Evolutionary conservation across 2,329 filamentous ascomycete species (phyloP).

Genomic region (Arthrocladium fulminans): DNA sequence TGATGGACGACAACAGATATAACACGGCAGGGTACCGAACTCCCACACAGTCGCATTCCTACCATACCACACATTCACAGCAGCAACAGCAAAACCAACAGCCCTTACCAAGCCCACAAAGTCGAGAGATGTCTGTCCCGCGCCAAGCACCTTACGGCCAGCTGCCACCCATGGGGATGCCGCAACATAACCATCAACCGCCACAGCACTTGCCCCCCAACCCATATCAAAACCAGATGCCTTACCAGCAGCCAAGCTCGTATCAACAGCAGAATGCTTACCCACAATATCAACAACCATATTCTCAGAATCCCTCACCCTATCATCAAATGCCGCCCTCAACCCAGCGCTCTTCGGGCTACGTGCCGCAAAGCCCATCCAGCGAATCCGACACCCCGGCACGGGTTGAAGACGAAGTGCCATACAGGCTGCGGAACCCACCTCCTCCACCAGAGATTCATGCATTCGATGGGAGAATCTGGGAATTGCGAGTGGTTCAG

Average conservation of each 20-base stretch:
- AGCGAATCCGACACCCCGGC: neutral
- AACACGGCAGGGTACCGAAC: neutral
- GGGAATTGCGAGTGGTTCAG: constrained; percentile 71
- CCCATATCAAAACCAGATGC: neutral
- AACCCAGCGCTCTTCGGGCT: neutral
- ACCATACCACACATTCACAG: neutral
- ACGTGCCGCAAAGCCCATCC: constrained; percentile 12
- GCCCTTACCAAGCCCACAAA: neutral
- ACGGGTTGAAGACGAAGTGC: neutral
- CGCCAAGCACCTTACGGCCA: neutral
- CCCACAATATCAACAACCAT: constrained; percentile 2
- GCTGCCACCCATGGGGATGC: neutral
- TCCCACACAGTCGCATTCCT: neutral
- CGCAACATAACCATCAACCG: neutral
- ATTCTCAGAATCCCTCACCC: constrained; percentile 7
- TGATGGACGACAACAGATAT: neutral
- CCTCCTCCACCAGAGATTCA: constrained; percentile 34
- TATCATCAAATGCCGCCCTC: constrained; percentile 5
- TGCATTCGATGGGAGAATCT: constrained; percentile 36
- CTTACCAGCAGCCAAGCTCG: neutral
- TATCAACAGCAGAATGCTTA: neutral
- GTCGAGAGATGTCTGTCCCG: neutral
- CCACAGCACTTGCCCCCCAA: neutral
- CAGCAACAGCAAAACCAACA: neutral
- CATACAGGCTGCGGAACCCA: neutral